phyloP scores from a whole-genome alignment of 1,284 basidiomycete genomes.

The Ustilago sp. region DNA sequence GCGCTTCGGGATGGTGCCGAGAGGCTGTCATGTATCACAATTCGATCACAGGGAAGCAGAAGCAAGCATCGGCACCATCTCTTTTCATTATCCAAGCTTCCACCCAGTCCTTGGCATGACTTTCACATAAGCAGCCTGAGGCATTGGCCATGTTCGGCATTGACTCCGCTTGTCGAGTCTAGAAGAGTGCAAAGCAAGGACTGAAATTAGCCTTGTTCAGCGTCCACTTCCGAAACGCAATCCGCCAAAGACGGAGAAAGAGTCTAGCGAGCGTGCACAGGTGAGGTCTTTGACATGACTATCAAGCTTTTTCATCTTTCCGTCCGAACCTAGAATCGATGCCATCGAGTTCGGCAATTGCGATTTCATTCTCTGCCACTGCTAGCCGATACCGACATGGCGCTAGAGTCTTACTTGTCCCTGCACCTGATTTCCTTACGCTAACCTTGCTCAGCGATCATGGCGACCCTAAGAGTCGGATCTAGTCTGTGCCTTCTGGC shows the following conservation, averaged over 20 bases:
- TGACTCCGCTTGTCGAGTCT: neutral
- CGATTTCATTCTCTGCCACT: neutral
- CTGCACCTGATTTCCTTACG: neutral
- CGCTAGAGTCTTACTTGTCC: neutral
- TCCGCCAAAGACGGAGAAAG: neutral
- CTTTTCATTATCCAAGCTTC: neutral
- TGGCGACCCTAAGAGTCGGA: too few species aligned
- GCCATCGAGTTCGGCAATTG: neutral
- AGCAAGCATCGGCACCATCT: neutral
- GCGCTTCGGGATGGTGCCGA: slow-evolving; percentile 3
- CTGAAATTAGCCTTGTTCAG: neutral
- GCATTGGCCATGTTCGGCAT: neutral
- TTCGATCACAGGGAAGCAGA: neutral
- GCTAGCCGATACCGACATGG: neutral
- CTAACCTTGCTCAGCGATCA: too few species aligned
- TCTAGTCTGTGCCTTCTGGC: too few species aligned
- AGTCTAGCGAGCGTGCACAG: neutral
- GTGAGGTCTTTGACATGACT: neutral
- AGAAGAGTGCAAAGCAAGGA: neutral
- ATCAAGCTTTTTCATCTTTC: neutral
- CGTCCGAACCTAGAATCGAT: neutral
- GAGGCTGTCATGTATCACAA: neutral
- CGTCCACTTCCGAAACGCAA: slow-evolving; percentile 1
- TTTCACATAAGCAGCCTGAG: too few species aligned
- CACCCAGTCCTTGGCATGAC: neutral